phyloP scores from a whole-genome alignment of 768 basidiomycete genomes.

The Exidia glandulosa region DNA sequence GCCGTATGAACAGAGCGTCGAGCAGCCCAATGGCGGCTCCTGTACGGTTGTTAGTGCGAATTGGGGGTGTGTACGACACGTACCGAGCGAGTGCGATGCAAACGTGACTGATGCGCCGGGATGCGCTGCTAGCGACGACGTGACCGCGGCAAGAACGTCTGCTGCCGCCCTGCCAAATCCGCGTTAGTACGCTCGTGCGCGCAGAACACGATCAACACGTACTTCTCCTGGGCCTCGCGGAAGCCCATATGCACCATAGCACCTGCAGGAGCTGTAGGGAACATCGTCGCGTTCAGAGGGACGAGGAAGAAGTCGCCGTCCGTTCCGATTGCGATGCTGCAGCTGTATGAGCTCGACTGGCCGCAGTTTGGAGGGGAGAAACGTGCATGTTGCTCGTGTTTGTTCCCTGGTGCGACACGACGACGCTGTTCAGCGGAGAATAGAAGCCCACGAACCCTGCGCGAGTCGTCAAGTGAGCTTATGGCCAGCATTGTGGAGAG shows the following conservation, averaged over 20 bases:
- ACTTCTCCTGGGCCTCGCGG: constrained; percentile 32
- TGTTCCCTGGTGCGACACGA: constrained; percentile 30
- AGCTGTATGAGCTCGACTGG: neutral
- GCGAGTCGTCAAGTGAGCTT: neutral
- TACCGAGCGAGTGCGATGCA: constrained; percentile 28
- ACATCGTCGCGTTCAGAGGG: constrained; percentile 28
- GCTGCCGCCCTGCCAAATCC: constrained; percentile 14
- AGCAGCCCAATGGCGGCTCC: constrained; percentile 29
- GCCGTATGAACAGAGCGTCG: constrained; percentile 28
- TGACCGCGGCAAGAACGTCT: constrained; percentile 18
- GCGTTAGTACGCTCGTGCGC: neutral
- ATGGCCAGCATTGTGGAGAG: neutral
- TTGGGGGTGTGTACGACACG: neutral
- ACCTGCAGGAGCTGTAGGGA: constrained; percentile 34
- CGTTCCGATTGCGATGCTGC: constrained; percentile 27
- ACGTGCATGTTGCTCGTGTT: constrained; percentile 20
- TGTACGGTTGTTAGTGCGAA: neutral
- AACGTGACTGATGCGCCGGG: constrained; percentile 15
- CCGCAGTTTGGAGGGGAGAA: too few relatives aligned
- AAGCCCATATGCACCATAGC: constrained; percentile 41
- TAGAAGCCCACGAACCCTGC: constrained; percentile 45
- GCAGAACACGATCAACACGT: constrained; percentile 5
- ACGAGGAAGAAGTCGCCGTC: constrained; percentile 30
- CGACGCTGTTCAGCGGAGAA: constrained; percentile 23
- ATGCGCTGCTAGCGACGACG: constrained; percentile 12